phyloP scores from a whole-genome alignment of 768 basidiomycete species.

The Thelephora ganbajun region DNA sequence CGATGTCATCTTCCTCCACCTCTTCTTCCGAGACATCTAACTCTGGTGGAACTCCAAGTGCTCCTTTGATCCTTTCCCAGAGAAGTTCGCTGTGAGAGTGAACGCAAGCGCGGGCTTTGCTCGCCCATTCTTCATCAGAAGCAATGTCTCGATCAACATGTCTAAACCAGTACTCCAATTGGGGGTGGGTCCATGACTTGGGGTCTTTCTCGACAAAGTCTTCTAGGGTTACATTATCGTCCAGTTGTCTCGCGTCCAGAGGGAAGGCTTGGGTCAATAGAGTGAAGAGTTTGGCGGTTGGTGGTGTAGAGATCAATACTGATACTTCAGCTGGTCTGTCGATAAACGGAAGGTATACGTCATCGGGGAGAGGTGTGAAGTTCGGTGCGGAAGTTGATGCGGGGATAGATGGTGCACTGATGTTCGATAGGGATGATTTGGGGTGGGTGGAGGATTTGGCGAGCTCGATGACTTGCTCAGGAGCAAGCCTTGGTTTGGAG shows the following conservation, averaged over 20 bases:
- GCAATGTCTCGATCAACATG: slow-evolving; percentile 44
- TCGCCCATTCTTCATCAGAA: slow-evolving; percentile 62
- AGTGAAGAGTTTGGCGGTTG: slow-evolving; percentile 57
- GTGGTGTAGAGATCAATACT: slow-evolving; percentile 47
- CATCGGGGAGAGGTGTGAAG: slow-evolving; percentile 63
- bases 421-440: slow-evolving; percentile 15
- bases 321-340: slow-evolving; percentile 69
- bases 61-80: slow-evolving; percentile 85
- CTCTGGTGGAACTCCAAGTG: slow-evolving; percentile 78
- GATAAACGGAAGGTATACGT: slow-evolving; percentile 76
- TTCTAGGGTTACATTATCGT: slow-evolving; percentile 15
- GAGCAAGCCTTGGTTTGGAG: slow-evolving; percentile 37
- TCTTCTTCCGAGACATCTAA: slow-evolving; percentile 46
- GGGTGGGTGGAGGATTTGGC: slow-evolving; percentile 46
- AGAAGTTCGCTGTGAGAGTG: slow-evolving; percentile 69
- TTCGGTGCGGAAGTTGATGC: slow-evolving; percentile 11
- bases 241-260: slow-evolving; percentile 13
- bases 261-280: slow-evolving; percentile 63
- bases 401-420: slow-evolving; percentile 9
- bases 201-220: slow-evolving; percentile 33
- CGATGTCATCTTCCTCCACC: slow-evolving; percentile 6
- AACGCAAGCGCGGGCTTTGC: slow-evolving; percentile 61
- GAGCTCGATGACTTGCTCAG: slow-evolving; percentile 65
- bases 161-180: slow-evolving; percentile 59
- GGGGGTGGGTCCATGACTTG: slow-evolving; percentile 53